A percentile compares a stretch with the other conserved stretches of the same genome.
phyloP scores from a whole-genome alignment of 139 green algal species.

The Tetradesmus lagerheimii region DNA sequence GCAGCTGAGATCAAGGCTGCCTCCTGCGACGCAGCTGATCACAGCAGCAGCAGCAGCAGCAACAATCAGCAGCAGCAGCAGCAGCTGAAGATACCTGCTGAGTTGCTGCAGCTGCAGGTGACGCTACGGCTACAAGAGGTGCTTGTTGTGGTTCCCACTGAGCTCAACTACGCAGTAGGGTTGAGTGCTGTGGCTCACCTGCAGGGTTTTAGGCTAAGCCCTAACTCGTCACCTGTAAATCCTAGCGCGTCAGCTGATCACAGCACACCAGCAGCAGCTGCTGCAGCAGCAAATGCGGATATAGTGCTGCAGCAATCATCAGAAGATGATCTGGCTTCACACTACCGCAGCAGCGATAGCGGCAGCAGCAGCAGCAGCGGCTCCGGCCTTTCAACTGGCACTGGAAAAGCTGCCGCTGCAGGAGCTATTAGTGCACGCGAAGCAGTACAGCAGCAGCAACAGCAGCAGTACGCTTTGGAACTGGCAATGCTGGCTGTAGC shows the following conservation, averaged over 20 bases:
- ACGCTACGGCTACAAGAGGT: not conserved
- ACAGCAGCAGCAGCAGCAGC: not conserved
- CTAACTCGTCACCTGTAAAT: not conserved
- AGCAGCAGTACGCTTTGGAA: constrained; percentile 27
- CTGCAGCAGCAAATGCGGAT: not conserved
- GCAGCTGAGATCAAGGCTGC: constrained; percentile 26
- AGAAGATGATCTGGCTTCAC: not conserved
- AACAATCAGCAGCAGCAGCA: not conserved
- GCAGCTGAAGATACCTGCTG: constrained; percentile 34
- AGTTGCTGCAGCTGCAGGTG: constrained; percentile 43
- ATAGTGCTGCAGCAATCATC: not conserved
- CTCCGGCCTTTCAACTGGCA: not conserved
- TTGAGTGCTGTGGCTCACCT: not conserved
- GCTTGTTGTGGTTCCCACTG: constrained; percentile 40
- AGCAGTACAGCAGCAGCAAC: not conserved
- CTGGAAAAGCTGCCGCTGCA: not conserved
- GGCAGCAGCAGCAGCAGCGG: not conserved
- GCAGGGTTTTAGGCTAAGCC: constrained; percentile 4
- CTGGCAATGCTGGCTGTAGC: not conserved
- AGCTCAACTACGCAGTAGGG: constrained; percentile 14
- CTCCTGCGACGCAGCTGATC: not conserved
- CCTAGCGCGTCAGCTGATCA: not conserved
- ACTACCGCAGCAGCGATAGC: not conserved
- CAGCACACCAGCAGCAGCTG: constrained; percentile 2
- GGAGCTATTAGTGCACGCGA: not conserved